Percentiles rank a stretch among this genome's conserved stretches.
phyloP scores from a whole-genome alignment of 768 basidiomycete genomes.

The Calocera cornea region DNA sequence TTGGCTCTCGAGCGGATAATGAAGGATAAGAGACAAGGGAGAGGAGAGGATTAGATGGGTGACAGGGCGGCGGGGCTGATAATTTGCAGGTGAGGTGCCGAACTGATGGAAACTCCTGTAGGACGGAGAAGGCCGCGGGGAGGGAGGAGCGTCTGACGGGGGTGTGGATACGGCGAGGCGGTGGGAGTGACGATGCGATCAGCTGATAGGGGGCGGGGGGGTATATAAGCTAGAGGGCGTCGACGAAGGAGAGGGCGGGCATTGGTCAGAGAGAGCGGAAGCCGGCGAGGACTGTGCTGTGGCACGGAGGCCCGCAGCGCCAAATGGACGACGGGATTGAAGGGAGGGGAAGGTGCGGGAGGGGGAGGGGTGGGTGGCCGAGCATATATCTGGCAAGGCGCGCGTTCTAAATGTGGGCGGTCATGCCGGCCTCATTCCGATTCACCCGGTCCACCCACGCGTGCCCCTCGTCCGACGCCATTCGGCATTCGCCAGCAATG shows the following conservation, averaged over 20 bases:
- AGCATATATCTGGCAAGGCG: not conserved
- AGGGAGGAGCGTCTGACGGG: not conserved
- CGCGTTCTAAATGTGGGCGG: not conserved
- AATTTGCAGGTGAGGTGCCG: not conserved
- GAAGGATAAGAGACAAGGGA: not conserved
- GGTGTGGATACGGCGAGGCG: not conserved
- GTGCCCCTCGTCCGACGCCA: too few species aligned
- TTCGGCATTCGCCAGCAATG: not conserved
- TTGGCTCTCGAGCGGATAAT: not conserved
- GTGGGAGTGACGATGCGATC: not conserved
- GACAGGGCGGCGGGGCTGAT: not conserved
- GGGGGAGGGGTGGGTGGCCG: too few species aligned
- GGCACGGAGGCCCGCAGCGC: not conserved
- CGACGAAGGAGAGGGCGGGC: not conserved
- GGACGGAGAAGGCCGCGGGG: not conserved
- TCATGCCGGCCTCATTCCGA: not conserved
- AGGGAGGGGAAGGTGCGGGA: not conserved
- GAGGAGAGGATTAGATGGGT: not conserved
- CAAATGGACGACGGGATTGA: not conserved
- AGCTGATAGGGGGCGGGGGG: not conserved
- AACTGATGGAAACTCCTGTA: not conserved
- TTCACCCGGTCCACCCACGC: not conserved
- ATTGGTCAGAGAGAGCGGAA: not conserved
- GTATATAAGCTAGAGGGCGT: not conserved
- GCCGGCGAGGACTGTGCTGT: not conserved